These are phyloP conservation scores for Linaria vulgaris DNA, from an alignment of 257 asterid genomes.

Conservation along the genomic window DNA sequence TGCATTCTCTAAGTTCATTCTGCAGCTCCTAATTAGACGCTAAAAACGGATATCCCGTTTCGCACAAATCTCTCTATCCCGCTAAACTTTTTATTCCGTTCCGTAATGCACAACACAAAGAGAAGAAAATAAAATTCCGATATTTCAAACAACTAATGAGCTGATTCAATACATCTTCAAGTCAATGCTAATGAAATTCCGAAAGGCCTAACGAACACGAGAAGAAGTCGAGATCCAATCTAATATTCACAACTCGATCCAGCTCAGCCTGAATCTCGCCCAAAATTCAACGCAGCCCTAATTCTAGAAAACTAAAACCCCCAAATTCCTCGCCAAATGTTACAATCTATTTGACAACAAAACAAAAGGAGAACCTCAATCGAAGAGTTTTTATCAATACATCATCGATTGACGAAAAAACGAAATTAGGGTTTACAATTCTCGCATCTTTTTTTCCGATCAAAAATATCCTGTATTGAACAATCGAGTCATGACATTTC, in stretches of 20 bases:
- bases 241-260: conserved; percentile 37
- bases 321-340: conserved; percentile 29
- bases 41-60: too few species aligned
- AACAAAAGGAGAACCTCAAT: too few species aligned
- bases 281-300: conserved; percentile 32
- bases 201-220: conserved; percentile 1
- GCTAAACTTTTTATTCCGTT: conserved; percentile 25
- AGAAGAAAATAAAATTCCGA: conserved; percentile 13
- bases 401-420: conserved; percentile 31
- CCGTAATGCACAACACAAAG: conserved; percentile 4
- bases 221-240: conserved; percentile 20
- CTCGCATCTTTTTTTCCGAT: conserved; percentile 27
- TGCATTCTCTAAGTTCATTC: conserved; percentile 69
- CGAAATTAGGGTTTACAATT: conserved; percentile 33
- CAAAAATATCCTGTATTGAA: conserved; percentile 27
- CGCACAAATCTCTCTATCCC: conserved; percentile 29
- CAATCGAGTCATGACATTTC: too few species aligned
- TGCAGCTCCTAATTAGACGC: conserved; percentile 20
- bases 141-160: conserved; percentile 20
- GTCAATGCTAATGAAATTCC: conserved; percentile 25
- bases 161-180: conserved; percentile 31
- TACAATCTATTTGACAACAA: conserved; percentile 33
- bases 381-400: conserved; percentile 38
- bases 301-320: conserved; percentile 31
- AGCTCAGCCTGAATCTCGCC: conserved; percentile 30